These are phyloP conservation scores for Heterobasidion occidentale DNA, from an alignment of 1,284 basidiomycete species.

Conservation along the genomic window DNA sequence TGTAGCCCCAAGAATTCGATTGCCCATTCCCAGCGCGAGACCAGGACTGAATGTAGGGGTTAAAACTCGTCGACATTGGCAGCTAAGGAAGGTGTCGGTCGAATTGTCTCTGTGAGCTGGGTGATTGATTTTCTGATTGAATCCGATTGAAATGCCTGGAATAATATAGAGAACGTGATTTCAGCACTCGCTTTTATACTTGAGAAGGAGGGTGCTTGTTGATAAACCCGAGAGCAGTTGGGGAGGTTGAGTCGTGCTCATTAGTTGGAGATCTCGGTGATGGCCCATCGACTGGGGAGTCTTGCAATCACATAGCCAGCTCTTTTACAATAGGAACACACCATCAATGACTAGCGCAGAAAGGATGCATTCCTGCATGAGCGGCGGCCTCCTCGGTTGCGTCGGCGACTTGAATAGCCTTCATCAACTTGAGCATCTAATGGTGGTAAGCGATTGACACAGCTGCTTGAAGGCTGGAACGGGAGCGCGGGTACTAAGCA, in stretches of 20 bases:
- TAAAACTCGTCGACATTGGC: constrained; percentile 11
- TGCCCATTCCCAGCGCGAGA: constrained; percentile 1
- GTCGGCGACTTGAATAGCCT: background rate
- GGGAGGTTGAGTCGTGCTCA: background rate
- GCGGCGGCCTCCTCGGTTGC: background rate
- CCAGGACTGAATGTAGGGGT: constrained; percentile 14
- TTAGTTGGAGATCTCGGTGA: background rate
- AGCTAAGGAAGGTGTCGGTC: background rate
- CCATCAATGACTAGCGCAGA: background rate
- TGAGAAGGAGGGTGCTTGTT: background rate
- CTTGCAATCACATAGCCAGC: background rate
- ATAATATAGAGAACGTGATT: background rate
- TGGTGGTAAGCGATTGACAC: background rate
- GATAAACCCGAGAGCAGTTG: background rate
- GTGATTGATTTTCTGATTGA: background rate
- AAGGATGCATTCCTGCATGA: too few species aligned
- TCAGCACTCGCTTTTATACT: background rate
- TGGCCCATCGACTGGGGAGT: background rate
- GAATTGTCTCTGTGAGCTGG: background rate
- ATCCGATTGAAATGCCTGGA: background rate
- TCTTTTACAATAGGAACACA: background rate
- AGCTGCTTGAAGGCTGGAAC: background rate
- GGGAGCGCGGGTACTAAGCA: background rate
- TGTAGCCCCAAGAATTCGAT: background rate
- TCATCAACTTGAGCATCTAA: background rate